A percentile compares a stretch with the other conserved stretches of the same genome.
phyloP scores from a whole-genome alignment of 495 filamentous ascomycete species.

The Podospora anserina region DNA sequence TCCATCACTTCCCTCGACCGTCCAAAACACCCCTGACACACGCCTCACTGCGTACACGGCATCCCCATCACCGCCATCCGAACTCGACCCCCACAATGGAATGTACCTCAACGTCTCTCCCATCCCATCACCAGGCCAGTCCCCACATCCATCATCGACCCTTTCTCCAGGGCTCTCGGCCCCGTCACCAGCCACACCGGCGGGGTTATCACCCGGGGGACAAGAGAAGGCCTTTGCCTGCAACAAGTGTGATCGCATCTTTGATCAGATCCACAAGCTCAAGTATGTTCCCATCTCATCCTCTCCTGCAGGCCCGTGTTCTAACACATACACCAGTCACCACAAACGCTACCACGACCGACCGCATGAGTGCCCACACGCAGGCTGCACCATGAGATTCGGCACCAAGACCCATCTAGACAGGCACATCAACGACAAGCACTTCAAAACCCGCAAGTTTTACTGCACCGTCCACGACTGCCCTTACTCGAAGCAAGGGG shows the following conservation, averaged over 20 bases:
- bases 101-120: constrained; percentile 12
- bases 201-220: constrained; percentile 28
- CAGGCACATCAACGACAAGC: constrained; percentile 52
- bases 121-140: constrained; percentile 21
- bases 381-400: constrained; percentile 44
- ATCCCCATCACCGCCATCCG: constrained; percentile 39
- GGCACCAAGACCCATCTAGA: constrained; percentile 53
- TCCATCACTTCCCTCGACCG: constrained; percentile 26
- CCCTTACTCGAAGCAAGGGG: constrained; percentile 43
- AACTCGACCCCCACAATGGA: constrained; percentile 11
- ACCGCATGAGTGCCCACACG: constrained; percentile 42
- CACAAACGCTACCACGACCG: constrained; percentile 50
- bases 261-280: constrained; percentile 48
- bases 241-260: constrained; percentile 42
- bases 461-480: constrained; percentile 46
- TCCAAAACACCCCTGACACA: constrained; percentile 43
- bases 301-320: no score
- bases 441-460: constrained; percentile 48
- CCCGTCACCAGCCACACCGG: constrained; percentile 2
- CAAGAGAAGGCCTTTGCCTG: constrained; percentile 35
- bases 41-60: constrained; percentile 33
- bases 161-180: constrained; percentile 18
- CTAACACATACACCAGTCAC: constrained; percentile 32
- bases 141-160: not conserved
- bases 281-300: constrained; percentile 32